These are phyloP conservation scores for Chlorella sp. DNA, from an alignment of 139 green algal genomes.

Conservation along the genomic window DNA sequence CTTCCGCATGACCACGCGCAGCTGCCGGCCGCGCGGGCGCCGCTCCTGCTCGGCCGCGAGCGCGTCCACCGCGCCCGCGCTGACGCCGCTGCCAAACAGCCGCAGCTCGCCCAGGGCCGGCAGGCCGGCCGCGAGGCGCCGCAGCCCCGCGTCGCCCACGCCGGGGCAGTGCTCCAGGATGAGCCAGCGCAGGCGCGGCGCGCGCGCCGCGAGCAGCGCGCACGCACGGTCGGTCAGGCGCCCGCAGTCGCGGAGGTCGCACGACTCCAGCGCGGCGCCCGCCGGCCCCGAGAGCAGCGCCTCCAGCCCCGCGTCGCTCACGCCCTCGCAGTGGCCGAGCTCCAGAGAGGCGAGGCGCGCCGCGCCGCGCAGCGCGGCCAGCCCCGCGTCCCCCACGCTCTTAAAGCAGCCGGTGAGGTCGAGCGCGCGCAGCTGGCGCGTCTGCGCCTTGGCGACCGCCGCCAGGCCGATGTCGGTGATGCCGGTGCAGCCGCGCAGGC, in stretches of 20 bases:
- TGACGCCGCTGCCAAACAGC: constrained; percentile 17
- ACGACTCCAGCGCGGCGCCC: background rate
- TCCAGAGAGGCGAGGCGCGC: background rate
- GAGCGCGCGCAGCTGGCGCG: constrained; percentile 3
- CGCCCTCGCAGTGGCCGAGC: background rate
- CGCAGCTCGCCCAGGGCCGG: constrained; percentile 6
- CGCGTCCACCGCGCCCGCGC: background rate
- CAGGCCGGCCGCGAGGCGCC: constrained; percentile 8
- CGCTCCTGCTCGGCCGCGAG: background rate
- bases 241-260: constrained; percentile 6
- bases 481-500: constrained; percentile 4
- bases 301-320: constrained; percentile 8
- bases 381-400: too few relatives aligned
- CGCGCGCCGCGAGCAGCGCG: constrained; percentile 2
- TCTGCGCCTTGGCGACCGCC: background rate
- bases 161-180: constrained; percentile 21
- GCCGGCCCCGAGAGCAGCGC: constrained; percentile 14
- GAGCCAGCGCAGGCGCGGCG: constrained; percentile 20
- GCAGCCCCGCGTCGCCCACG: constrained; percentile 5
- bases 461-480: constrained; percentile 14
- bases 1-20: constrained; percentile 3
- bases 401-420: constrained; percentile 20
- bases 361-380: too few relatives aligned
- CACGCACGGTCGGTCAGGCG: constrained; percentile 5
- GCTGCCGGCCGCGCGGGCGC: background rate